Evolutionary conservation across 2,329 filamentous ascomycete genomes (phyloP), one percentile per base, ranked within the genome.

Genomic region (Gaeumannomyces sp.): DNA sequence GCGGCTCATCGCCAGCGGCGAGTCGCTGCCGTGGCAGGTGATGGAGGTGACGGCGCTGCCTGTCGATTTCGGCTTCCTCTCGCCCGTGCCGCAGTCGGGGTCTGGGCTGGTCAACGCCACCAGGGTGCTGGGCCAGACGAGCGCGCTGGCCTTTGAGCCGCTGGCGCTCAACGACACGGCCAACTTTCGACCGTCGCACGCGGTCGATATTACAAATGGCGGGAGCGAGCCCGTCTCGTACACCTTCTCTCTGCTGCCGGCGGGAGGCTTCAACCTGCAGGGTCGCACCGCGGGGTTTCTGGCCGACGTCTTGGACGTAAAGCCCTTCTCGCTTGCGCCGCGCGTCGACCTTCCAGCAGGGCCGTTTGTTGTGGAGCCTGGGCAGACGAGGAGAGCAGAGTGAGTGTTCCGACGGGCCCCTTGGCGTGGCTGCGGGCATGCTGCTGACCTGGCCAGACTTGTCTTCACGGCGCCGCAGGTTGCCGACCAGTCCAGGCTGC

Each of bases 101-200:
- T 14, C 29, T 25, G 62, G 62, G 4, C 27, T 78, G 14, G 70
- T 80, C 50, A 73, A 79, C 64, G 77, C 75, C 28, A 75, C 73
- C 66, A 75, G 78, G 65, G 73, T 77, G 16, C 71, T 79, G 28
- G 72, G 77, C 61, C 73, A 77, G 50, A 73, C 67, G 6, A 77
- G 75, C 3, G 66, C 70, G 22, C 68, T 80, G 56, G 72, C 73
- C 16, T 75, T 75, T 6, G 74, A 74, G 33, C 76, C 74, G 65
- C 71, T 80, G 38, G 72, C 73, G 31, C 76, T 80, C 67, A 80
- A 80, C 65, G 79, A 80, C 66, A 80, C 77, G 14, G 72, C 72
- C 28, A 68, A 78, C 68, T 76, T 80, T 65, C 71, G 71, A 28
- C 68, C 60, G 22, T 66, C 66, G 14, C 70, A 72, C 66, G 64